These are phyloP conservation scores for Citrullus mucosospermus DNA, from an alignment of 306 rosid genomes.

Conservation along the genomic window DNA sequence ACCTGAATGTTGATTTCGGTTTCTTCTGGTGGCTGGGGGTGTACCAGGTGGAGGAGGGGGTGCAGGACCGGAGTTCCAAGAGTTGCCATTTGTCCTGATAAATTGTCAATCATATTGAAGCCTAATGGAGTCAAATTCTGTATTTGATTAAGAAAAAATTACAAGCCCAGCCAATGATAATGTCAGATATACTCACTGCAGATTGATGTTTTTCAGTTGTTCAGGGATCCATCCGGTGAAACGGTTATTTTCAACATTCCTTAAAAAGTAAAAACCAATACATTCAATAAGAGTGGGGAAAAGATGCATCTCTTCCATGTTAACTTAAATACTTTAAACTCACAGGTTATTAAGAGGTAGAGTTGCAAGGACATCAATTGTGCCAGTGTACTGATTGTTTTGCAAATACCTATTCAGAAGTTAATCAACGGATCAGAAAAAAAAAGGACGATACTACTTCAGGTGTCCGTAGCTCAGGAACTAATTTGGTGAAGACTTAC, in stretches of 20 bases:
- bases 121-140: neutral
- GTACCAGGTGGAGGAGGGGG: conserved; percentile 99
- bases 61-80: conserved; percentile 80
- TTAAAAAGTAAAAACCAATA: conserved; percentile 7
- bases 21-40: conserved; percentile 38
- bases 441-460: neutral
- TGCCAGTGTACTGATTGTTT: conserved; percentile 79
- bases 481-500: conserved; percentile 34
- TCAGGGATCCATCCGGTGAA: conserved; percentile 91
- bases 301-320: neutral
- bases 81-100: conserved; percentile 58
- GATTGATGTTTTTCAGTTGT: conserved; percentile 45
- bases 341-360: conserved; percentile 72
- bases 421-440: neutral
- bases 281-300: neutral
- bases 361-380: conserved; percentile 64
- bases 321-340: conserved; percentile 16
- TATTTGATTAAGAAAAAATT: neutral
- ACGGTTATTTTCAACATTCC: conserved; percentile 74
- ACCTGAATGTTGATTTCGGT: conserved; percentile 33
- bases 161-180: neutral
- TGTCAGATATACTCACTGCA: conserved; percentile 47
- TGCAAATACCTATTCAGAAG: conserved; percentile 55
- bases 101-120: neutral
- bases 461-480: neutral